phyloP scores from a whole-genome alignment of 2,329 filamentous ascomycete genomes.

The Curvularia lunata region DNA sequence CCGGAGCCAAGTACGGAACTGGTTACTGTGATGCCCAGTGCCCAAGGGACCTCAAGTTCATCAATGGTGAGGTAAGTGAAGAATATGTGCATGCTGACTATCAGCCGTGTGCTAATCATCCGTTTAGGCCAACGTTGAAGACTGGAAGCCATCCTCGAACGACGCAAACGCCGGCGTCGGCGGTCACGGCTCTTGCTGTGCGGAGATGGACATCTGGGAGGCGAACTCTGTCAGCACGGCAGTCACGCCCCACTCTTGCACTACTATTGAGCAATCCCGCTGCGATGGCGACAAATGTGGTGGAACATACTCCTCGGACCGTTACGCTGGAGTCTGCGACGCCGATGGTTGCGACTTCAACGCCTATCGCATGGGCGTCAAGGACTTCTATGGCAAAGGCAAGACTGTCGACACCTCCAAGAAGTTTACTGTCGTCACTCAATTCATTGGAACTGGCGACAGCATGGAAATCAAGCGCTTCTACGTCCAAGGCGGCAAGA shows the following conservation, averaged over 20 bases:
- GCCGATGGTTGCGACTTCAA: slow-evolving; percentile 69
- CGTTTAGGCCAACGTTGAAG: slow-evolving; percentile 59
- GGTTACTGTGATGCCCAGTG: slow-evolving; percentile 52
- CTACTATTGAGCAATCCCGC: slow-evolving; percentile 56
- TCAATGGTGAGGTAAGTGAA: slow-evolving; percentile 51
- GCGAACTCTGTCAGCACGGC: slow-evolving; percentile 69
- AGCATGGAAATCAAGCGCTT: slow-evolving; percentile 54
- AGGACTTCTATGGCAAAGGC: slow-evolving; percentile 65
- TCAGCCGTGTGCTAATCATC: neutral
- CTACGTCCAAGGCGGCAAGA: slow-evolving; percentile 58
- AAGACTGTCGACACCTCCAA: slow-evolving; percentile 53
- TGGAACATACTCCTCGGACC: slow-evolving; percentile 58
- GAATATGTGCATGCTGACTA: neutral
- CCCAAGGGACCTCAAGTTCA: slow-evolving; percentile 57
- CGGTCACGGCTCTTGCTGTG: slow-evolving; percentile 64
- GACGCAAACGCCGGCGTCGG: slow-evolving; percentile 62
- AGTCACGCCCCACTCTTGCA: slow-evolving; percentile 69
- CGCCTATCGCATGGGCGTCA: slow-evolving; percentile 67
- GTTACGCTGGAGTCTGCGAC: slow-evolving; percentile 69
- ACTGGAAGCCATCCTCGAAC: slow-evolving; percentile 58
- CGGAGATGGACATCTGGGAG: slow-evolving; percentile 70
- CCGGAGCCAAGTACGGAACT: slow-evolving; percentile 58
- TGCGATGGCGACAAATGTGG: slow-evolving; percentile 58
- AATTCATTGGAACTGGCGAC: slow-evolving; percentile 55
- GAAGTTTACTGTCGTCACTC: slow-evolving; percentile 57